These are phyloP conservation scores for Fusarium scirpi DNA, from an alignment of 2,329 filamentous ascomycete species.

Conservation along the genomic window DNA sequence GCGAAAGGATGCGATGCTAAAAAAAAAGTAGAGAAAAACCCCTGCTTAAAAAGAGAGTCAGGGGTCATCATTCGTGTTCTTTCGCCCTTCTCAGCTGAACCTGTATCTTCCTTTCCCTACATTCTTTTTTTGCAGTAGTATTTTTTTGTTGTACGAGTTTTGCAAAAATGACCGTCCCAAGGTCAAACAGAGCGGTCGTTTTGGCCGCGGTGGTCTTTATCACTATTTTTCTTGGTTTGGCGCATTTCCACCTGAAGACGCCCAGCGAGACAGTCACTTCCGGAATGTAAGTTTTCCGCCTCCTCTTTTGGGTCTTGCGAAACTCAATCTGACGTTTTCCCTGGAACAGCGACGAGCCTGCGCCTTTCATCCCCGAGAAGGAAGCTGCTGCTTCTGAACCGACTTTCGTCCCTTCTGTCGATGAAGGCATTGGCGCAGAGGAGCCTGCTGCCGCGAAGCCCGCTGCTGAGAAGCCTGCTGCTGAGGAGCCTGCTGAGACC, in stretches of 20 bases:
- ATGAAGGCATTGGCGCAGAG: conserved; percentile 12
- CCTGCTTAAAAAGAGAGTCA: conserved; percentile 28
- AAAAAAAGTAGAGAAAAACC: not conserved
- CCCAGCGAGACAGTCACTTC: conserved; percentile 9
- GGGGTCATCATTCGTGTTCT: conserved; percentile 8
- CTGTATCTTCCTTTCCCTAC: not conserved
- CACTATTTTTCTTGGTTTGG: conserved; percentile 29
- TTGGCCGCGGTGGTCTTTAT: conserved; percentile 29
- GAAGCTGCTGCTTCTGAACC: conserved; percentile 18
- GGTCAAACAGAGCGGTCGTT: conserved; percentile 29
- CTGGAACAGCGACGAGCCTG: conserved; percentile 13
- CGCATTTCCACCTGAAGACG: conserved; percentile 28
- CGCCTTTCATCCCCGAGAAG: conserved; percentile 28
- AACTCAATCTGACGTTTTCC: not conserved
- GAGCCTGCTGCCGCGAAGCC: conserved; percentile 1
- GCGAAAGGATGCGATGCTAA: not conserved
- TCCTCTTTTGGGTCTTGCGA: not conserved
- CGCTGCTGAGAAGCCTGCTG: not conserved
- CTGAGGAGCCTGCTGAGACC: conserved; percentile 1
- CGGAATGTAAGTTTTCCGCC: conserved; percentile 11
- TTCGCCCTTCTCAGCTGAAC: conserved; percentile 15
- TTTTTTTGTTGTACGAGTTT: not conserved
- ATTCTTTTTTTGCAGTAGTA: not conserved
- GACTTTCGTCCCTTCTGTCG: conserved; percentile 20
- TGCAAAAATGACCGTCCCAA: conserved; percentile 22